Evolutionary conservation across 1,284 basidiomycete genomes (phyloP).

Genomic region (Peniophora sp.): DNA sequence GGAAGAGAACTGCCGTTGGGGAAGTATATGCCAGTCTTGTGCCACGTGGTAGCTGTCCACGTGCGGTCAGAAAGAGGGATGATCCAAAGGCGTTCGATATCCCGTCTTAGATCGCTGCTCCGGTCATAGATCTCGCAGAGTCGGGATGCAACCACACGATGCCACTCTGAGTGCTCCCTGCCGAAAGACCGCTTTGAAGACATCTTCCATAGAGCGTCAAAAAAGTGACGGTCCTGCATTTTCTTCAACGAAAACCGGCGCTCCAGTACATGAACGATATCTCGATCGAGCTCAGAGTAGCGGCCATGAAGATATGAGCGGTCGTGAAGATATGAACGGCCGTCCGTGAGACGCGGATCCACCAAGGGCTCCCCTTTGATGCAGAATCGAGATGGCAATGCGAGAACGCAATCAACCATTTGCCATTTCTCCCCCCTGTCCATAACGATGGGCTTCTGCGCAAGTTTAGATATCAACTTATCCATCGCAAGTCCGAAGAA

Average conservation of each 20-base stretch:
- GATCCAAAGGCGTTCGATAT: background rate
- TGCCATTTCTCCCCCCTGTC: conserved; percentile 2
- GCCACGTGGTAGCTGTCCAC: background rate
- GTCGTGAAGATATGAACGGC: conserved; percentile 4
- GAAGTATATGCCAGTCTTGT: background rate
- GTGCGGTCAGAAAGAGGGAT: background rate
- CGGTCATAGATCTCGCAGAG: background rate
- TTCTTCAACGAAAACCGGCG: conserved; percentile 9
- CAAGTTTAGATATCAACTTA: conserved; percentile 1
- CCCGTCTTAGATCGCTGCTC: background rate
- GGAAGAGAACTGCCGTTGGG: background rate
- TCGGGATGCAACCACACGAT: conserved; percentile 3
- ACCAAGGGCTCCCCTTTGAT: conserved; percentile 1
- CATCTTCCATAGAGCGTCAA: conserved; percentile 6
- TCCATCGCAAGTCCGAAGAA: conserved; percentile 9
- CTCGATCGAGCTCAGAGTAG: conserved; percentile 7
- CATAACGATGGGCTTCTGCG: too few species aligned
- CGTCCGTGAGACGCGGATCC: conserved; percentile 2
- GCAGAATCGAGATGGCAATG: conserved; percentile 1
- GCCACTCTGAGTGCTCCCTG: conserved; percentile 4
- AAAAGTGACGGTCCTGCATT: conserved; percentile 8
- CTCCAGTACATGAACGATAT: background rate
- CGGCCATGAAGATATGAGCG: conserved; percentile 4
- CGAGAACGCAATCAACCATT: background rate
- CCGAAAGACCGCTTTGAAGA: background rate